A percentile compares a stretch with the other conserved stretches of the same genome.
Evolutionary conservation across 805 yeast species (phyloP).

Genomic region (Starmerella asiatica): DNA sequence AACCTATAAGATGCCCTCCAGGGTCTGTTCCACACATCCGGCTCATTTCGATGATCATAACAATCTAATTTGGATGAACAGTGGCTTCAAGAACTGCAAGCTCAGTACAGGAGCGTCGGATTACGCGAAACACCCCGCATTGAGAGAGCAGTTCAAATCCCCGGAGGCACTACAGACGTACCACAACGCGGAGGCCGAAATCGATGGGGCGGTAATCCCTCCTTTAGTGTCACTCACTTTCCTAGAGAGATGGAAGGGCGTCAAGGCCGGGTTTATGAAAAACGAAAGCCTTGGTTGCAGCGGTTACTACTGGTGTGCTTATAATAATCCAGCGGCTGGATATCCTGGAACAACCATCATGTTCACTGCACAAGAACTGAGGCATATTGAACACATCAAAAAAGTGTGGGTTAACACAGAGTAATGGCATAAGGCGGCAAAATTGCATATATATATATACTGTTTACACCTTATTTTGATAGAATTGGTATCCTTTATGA

Average conservation of each 20-base stretch:
- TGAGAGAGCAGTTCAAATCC: background rate
- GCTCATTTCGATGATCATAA: constrained; percentile 3
- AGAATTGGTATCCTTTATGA: no score
- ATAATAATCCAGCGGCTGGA: background rate
- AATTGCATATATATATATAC: no score
- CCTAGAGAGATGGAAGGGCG: background rate
- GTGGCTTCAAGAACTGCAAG: constrained; percentile 7
- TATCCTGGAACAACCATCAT: background rate
- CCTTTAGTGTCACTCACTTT: background rate
- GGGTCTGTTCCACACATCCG: constrained; percentile 2
- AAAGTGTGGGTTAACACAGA: constrained; percentile 1
- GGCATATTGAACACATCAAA: background rate
- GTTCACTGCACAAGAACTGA: constrained; percentile 1
- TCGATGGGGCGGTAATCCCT: constrained; percentile 3
- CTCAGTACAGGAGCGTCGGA: background rate
- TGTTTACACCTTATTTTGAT: no score
- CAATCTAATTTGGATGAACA: constrained; percentile 8
- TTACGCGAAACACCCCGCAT: background rate
- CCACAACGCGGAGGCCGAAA: background rate
- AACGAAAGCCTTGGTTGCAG: constrained; percentile 1
- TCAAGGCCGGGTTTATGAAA: background rate
- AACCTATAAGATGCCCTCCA: background rate
- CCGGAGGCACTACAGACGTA: background rate
- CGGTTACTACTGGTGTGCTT: constrained; percentile 7
- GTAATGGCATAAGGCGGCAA: no score